These are phyloP conservation scores for Albophoma yamanashiensis DNA, from an alignment of 2,329 filamentous ascomycete genomes.

Conservation along the genomic window DNA sequence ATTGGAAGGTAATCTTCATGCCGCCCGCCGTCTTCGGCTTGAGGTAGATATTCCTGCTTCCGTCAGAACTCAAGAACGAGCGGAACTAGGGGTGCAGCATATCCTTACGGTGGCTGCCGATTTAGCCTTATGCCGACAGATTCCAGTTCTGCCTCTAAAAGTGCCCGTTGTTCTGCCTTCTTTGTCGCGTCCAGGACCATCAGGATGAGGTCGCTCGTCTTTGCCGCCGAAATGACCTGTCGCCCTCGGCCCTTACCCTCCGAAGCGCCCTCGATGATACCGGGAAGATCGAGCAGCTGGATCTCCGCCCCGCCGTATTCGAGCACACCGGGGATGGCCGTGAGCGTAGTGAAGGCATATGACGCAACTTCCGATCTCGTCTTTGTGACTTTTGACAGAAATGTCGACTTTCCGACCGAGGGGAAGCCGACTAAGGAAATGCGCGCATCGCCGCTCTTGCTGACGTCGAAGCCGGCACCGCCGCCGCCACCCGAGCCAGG, in stretches of 20 bases:
- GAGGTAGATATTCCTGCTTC: slow-evolving; percentile 79
- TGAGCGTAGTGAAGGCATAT: slow-evolving; percentile 95
- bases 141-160: slow-evolving; percentile 87
- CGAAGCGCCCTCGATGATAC: slow-evolving; percentile 93
- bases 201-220: slow-evolving; percentile 93
- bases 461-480: slow-evolving; percentile 84
- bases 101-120: slow-evolving; percentile 71
- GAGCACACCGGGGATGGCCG: slow-evolving; percentile 91
- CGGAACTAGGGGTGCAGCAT: not conserved
- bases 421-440: slow-evolving; percentile 98
- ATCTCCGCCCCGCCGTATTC: slow-evolving; percentile 98
- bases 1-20: slow-evolving; percentile 96
- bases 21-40: slow-evolving; percentile 93
- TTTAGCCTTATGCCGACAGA: slow-evolving; percentile 92
- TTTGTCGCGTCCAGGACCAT: slow-evolving; percentile 98
- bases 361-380: slow-evolving; percentile 93
- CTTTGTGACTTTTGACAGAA: slow-evolving; percentile 97
- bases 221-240: slow-evolving; percentile 95
- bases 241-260: slow-evolving; percentile 93
- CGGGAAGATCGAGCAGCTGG: slow-evolving; percentile 91
- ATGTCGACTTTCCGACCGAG: slow-evolving; percentile 96
- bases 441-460: slow-evolving; percentile 90
- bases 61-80: slow-evolving; percentile 6
- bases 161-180: slow-evolving; percentile 79
- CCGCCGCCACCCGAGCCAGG: slow-evolving; percentile 68